These are phyloP conservation scores for Oryza officinalis DNA, from an alignment of 176 grass and related monocot species.

Conservation along the genomic window DNA sequence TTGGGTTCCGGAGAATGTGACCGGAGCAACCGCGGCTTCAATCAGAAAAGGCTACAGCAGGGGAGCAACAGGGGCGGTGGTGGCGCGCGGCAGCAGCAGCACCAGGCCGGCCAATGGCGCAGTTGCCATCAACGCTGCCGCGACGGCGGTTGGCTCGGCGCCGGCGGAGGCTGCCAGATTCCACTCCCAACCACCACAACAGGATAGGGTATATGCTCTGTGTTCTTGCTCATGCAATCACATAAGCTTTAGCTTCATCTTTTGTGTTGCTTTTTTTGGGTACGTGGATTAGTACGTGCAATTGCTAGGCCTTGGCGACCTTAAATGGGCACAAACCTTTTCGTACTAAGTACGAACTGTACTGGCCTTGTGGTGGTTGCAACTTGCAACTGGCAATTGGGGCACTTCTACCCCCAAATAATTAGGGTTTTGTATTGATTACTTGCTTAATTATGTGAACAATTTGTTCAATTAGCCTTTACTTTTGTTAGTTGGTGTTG, in stretches of 20 bases:
- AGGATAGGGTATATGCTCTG: constrained; percentile 58
- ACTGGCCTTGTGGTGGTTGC: constrained; percentile 44
- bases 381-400: constrained; percentile 36
- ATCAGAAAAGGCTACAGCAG: constrained; percentile 41
- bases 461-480: background rate
- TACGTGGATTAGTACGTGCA: constrained; percentile 37
- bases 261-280: constrained; percentile 49
- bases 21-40: constrained; percentile 11
- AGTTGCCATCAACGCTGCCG: constrained; percentile 62
- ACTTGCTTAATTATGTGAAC: constrained; percentile 17
- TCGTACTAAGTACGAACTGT: constrained; percentile 40
- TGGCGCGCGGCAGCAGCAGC: constrained; percentile 13
- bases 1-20: constrained; percentile 35
- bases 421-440: constrained; percentile 34
- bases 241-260: constrained; percentile 33
- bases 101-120: constrained; percentile 46
- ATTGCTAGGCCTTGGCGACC: constrained; percentile 26
- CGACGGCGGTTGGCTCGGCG: constrained; percentile 53
- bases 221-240: constrained; percentile 33
- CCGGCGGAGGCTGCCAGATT: constrained; percentile 58
- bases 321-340: constrained; percentile 43
- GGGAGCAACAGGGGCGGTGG: constrained; percentile 43
- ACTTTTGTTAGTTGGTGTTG: background rate
- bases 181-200: constrained; percentile 50
- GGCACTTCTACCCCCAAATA: constrained; percentile 38